Conservation (phyloP, 306 rosid species). For the Acmispon strigosus region DNA sequence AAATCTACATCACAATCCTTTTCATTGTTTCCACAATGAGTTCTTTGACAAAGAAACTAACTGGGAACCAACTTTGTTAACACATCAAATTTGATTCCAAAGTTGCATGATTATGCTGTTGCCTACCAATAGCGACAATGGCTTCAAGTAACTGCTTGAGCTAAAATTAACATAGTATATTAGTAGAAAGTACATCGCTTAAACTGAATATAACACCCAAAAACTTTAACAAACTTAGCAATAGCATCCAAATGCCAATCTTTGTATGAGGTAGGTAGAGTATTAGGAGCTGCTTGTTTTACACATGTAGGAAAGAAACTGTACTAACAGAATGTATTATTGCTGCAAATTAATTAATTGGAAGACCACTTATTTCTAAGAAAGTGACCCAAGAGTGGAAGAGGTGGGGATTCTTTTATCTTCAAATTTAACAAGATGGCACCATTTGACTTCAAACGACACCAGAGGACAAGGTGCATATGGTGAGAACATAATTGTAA, state of each 20-base stretch:
- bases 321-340: neutral
- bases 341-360: neutral
- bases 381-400: neutral
- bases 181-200: neutral
- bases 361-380: conserved; percentile 8
- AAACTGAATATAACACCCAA: neutral
- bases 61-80: conserved; percentile 12
- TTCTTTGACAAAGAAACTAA: conserved; percentile 10
- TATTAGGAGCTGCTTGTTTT: neutral
- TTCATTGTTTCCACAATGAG: conserved; percentile 10
- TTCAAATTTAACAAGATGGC: conserved; percentile 6
- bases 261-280: neutral
- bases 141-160: neutral
- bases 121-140: conserved; percentile 25
- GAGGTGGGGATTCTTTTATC: neutral
- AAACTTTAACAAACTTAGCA: neutral
- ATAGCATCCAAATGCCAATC: neutral
- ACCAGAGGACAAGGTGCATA: neutral
- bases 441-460: too few species aligned
- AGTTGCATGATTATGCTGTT: conserved; percentile 24
- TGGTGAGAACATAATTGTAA: conserved; percentile 4
- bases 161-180: neutral
- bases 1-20: conserved; percentile 27
- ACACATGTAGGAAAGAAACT: neutral
- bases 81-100: conserved; percentile 27